Base-by-base conservation (phyloP, 352 stramenopile species). In the Pythium phragmitis region DNA sequence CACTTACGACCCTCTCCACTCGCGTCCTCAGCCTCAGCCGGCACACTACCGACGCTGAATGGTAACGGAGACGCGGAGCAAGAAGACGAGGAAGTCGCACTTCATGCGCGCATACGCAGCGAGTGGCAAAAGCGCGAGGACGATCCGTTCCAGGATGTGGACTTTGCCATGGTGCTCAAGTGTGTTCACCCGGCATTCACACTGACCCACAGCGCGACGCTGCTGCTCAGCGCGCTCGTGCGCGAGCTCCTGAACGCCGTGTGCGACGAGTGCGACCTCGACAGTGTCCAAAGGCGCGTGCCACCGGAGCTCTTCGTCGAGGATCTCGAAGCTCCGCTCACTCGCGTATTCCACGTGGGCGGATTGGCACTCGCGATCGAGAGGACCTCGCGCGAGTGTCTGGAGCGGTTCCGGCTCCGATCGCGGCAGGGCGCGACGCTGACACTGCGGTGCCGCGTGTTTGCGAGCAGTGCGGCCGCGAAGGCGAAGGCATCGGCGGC, bases 111-210 rank as follows among this genome's bases (percentile, higher is more conserved):
- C 45, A 84, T 73, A 41, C 74, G 76, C 12, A 67, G 68, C 60
- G 76, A 85, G 68, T 87, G 79, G 76, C 72, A 83, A 59, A 79
- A 80, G 64, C 76, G 76, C 36, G 76, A 79, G 39, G 76, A 85
- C 50, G 79, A 84, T 26, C 79, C 79, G 63, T 87, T 87, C 67
- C 68, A 65, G 13, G 79, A 87, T 8, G 74, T 82, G 46, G 79
- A 87, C 56, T 87, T 87, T 17, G 74, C 76, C 12, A 81, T 63
- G 51, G 74, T 85, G 54, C 74, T 87, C 62, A 85, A 85, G 69
- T 83, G 76, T 56, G 79, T 76, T 17, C 79, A 87, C 47, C 76
- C 78, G 19, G 78, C 76, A 53, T 85, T 84, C 75, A 85, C 79
- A 19, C 68, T 87, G 7, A 74, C 74, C 12, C 83, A 85, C 67